phyloP scores from a whole-genome alignment of 208 protist genomes.

The Acanthamoeba triangularis region DNA sequence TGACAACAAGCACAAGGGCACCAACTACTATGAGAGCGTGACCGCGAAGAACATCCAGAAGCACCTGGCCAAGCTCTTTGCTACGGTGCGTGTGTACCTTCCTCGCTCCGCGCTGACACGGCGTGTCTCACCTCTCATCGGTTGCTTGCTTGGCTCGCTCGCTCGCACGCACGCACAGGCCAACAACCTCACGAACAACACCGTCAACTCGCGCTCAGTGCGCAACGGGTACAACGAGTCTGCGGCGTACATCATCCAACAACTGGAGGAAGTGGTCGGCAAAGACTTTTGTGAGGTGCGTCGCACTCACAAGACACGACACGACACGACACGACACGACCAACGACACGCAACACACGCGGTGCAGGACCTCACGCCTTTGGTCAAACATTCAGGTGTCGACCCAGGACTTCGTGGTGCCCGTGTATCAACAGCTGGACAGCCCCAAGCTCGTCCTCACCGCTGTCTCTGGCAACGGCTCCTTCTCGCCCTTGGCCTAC shows the following conservation, averaged over 20 bases:
- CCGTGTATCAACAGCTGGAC: conserved; percentile 13
- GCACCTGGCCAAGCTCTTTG: conserved; percentile 15
- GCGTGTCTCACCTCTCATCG: not conserved
- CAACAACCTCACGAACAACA: conserved; percentile 48
- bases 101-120: not conserved
- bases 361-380: not conserved
- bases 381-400: not conserved
- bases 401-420: conserved; percentile 50
- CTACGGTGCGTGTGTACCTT: not conserved
- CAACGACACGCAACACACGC: too few species aligned
- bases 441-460: not conserved
- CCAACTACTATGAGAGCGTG: not conserved
- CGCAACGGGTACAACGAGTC: conserved; percentile 46
- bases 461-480: not conserved
- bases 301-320: too few species aligned
- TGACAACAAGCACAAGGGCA: not conserved
- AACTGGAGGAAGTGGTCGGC: conserved; percentile 30
- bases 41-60: not conserved
- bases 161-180: not conserved
- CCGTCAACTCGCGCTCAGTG: conserved; percentile 41
- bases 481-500: conserved; percentile 9
- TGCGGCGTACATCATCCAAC: conserved; percentile 22
- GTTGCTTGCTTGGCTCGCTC: not conserved
- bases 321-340: too few species aligned
- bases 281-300: conserved; percentile 5